Evolutionary conservation across 2,329 filamentous ascomycete genomes (phyloP).

Genomic region (Botryotinia convoluta): DNA sequence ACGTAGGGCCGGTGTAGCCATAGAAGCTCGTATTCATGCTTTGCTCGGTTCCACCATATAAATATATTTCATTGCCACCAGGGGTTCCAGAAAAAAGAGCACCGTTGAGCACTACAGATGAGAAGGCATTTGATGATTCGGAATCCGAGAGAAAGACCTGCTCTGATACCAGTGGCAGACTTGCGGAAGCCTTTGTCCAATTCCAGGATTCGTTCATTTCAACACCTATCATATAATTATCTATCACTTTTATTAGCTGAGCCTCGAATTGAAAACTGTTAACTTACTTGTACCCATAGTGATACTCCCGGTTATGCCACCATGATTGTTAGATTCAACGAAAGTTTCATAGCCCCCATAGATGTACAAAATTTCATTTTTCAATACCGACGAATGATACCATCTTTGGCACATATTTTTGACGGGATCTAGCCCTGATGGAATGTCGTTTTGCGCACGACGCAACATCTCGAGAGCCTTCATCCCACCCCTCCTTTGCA

Average conservation of each 20-base stretch:
- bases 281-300: conserved; percentile 26
- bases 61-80: conserved; percentile 18
- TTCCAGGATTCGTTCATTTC: conserved; percentile 23
- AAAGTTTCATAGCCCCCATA: conserved; percentile 20
- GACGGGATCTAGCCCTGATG: conserved; percentile 11
- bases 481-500: not conserved
- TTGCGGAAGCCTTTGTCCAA: conserved; percentile 19
- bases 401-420: conserved; percentile 19
- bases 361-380: conserved; percentile 17
- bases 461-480: conserved; percentile 4
- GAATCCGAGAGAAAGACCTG: conserved; percentile 16
- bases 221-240: conserved; percentile 23
- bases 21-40: conserved; percentile 24
- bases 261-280: too few relatives aligned
- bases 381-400: conserved; percentile 17
- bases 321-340: conserved; percentile 13
- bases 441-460: conserved; percentile 14
- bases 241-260: conserved; percentile 13
- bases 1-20: conserved; percentile 12
- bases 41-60: conserved; percentile 24
- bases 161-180: conserved; percentile 13
- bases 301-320: not conserved
- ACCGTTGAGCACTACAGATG: conserved; percentile 11
- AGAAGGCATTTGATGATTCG: conserved; percentile 11
- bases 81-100: conserved; percentile 22